phyloP scores from a whole-genome alignment of 2,329 filamentous ascomycete genomes.

The Aspergillus sp. region DNA sequence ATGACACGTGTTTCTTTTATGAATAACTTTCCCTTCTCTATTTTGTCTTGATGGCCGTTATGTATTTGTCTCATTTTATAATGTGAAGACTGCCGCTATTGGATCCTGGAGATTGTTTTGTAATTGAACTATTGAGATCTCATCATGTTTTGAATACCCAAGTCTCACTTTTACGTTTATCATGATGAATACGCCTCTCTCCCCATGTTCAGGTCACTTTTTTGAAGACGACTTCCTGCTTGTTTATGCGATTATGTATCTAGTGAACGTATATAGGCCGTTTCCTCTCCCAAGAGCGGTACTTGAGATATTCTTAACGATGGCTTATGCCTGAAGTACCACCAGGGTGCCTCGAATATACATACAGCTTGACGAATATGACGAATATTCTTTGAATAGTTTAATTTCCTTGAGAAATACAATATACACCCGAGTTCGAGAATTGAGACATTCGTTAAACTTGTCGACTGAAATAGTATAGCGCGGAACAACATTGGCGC shows the following conservation, averaged over 20 bases:
- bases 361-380: not conserved
- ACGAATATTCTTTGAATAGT: not conserved
- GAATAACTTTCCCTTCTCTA: not conserved
- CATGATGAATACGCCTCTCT: constrained; percentile 13
- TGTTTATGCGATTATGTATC: constrained; percentile 16
- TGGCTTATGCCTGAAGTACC: not conserved
- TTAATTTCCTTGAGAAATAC: not conserved
- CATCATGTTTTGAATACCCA: constrained; percentile 20
- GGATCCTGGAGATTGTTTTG: constrained; percentile 9
- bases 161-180: constrained; percentile 10
- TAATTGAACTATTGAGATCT: constrained; percentile 11
- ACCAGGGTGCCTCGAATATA: not conserved
- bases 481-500: constrained; percentile 26
- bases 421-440: not conserved
- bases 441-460: not conserved
- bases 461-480: constrained; percentile 8
- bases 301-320: constrained; percentile 10
- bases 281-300: constrained; percentile 18
- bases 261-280: constrained; percentile 21
- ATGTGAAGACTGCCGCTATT: not conserved
- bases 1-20: not conserved
- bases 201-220: not conserved
- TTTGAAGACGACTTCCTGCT: constrained; percentile 1
- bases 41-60: constrained; percentile 1
- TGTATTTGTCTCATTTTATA: not conserved